Evolutionary conservation across 164 flowering plant genomes (phyloP).

Genomic region (Berberis thunbergii): DNA sequence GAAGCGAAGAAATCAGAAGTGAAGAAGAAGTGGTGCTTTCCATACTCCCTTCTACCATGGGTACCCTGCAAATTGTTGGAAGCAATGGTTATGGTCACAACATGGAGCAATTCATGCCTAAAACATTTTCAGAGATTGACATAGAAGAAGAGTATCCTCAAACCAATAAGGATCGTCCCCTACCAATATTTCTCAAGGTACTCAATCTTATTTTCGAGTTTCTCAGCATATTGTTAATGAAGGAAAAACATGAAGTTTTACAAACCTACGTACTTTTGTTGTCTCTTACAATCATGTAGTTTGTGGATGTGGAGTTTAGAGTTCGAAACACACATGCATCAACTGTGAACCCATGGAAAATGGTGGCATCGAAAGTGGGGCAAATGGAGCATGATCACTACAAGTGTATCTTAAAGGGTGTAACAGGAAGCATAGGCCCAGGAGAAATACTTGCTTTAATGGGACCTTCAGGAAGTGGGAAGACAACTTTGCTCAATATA

Average conservation of each 20-base stretch:
- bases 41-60: slow-evolving; percentile 31
- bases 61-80: slow-evolving; percentile 61
- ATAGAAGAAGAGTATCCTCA: slow-evolving; percentile 30
- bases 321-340: slow-evolving; percentile 36
- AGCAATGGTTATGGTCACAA: slow-evolving; percentile 72
- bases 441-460: slow-evolving; percentile 90
- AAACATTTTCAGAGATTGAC: slow-evolving; percentile 60
- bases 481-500: slow-evolving; percentile 75
- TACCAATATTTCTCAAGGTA: slow-evolving; percentile 81
- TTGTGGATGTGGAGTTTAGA: slow-evolving; percentile 76
- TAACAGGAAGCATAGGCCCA: slow-evolving; percentile 86
- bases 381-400: slow-evolving; percentile 43
- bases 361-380: slow-evolving; percentile 24
- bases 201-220: not conserved
- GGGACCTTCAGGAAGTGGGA: slow-evolving; percentile 99
- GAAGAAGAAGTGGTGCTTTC: slow-evolving; percentile 45
- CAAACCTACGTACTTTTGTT: not conserved
- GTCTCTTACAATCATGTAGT: slow-evolving; percentile 31
- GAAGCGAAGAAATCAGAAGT: slow-evolving; percentile 36
- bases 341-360: slow-evolving; percentile 43
- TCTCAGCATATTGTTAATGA: not conserved
- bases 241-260: not conserved
- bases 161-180: slow-evolving; percentile 33
- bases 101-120: slow-evolving; percentile 54
- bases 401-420: slow-evolving; percentile 74